phyloP scores from a whole-genome alignment of 352 stramenopile species.

The Blastocystis sp. region DNA sequence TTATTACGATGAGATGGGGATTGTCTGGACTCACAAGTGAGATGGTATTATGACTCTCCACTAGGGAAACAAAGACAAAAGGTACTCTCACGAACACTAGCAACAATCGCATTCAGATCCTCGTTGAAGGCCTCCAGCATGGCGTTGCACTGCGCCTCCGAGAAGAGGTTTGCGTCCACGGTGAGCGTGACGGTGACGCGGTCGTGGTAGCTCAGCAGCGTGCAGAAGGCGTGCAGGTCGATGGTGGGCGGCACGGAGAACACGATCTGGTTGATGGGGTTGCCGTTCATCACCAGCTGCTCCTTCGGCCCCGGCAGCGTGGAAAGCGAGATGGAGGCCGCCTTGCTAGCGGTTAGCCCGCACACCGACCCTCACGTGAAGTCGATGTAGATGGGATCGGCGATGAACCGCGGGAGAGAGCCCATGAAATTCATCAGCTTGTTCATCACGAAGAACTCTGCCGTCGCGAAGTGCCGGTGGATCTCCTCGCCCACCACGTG shows the following conservation, averaged over 20 bases:
- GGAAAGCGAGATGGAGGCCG: constrained; percentile 44
- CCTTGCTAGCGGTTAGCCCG: neutral
- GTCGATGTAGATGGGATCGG: constrained; percentile 51
- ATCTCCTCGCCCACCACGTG: constrained; percentile 7
- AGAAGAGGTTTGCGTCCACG: constrained; percentile 21
- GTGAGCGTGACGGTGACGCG: constrained; percentile 33
- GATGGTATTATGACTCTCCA: neutral
- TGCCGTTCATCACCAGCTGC: constrained; percentile 23
- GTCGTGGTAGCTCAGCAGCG: constrained; percentile 48
- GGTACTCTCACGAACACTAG: neutral
- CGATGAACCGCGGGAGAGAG: constrained; percentile 19
- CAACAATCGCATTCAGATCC: neutral
- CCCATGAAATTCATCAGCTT: constrained; percentile 59
- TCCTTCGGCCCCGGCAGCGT: constrained; percentile 35
- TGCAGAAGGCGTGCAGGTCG: constrained; percentile 47
- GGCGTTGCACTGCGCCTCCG: neutral
- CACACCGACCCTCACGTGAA: constrained; percentile 4
- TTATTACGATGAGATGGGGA: neutral
- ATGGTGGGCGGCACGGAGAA: constrained; percentile 58
- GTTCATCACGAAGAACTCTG: constrained; percentile 35
- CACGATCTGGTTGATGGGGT: constrained; percentile 13
- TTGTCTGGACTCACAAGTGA: neutral
- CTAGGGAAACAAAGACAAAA: neutral
- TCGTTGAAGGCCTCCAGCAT: constrained; percentile 30
- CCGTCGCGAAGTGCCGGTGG: neutral